These are phyloP conservation scores for Aurinia saxatilis DNA, from an alignment of 345 rosid genomes.

Conservation along the genomic window DNA sequence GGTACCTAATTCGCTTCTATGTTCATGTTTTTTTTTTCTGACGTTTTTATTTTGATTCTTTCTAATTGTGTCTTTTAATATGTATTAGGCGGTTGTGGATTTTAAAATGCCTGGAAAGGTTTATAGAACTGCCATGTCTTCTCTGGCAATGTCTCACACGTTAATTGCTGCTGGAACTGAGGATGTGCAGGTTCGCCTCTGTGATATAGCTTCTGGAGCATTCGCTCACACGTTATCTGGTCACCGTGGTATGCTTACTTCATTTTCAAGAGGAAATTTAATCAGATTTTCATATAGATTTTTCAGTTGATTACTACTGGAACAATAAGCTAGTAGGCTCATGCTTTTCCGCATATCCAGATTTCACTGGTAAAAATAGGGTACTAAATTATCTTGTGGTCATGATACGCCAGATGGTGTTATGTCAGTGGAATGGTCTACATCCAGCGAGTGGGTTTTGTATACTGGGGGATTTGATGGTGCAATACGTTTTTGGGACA, in stretches of 20 bases:
- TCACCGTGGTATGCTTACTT: conserved; percentile 65
- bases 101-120: conserved; percentile 97
- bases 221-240: conserved; percentile 89
- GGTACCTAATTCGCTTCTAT: conserved; percentile 31
- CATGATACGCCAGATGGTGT: conserved; percentile 62
- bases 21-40: background rate
- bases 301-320: background rate
- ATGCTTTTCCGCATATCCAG: background rate
- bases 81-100: conserved; percentile 58
- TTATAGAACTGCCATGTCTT: conserved; percentile 85
- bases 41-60: background rate
- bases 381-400: conserved; percentile 7
- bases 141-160: conserved; percentile 80
- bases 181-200: conserved; percentile 94
- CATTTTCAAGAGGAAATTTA: background rate
- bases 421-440: conserved; percentile 94
- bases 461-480: conserved; percentile 96
- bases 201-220: conserved; percentile 91
- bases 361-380: background rate
- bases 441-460: conserved; percentile 89
- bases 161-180: conserved; percentile 91
- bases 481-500: conserved; percentile 97
- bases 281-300: background rate
- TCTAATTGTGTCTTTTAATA: background rate
- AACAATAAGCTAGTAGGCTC: conserved; percentile 3